Evolutionary conservation across 1,284 basidiomycete genomes (phyloP).

Genomic region (Ganoderma leucocontextum): DNA sequence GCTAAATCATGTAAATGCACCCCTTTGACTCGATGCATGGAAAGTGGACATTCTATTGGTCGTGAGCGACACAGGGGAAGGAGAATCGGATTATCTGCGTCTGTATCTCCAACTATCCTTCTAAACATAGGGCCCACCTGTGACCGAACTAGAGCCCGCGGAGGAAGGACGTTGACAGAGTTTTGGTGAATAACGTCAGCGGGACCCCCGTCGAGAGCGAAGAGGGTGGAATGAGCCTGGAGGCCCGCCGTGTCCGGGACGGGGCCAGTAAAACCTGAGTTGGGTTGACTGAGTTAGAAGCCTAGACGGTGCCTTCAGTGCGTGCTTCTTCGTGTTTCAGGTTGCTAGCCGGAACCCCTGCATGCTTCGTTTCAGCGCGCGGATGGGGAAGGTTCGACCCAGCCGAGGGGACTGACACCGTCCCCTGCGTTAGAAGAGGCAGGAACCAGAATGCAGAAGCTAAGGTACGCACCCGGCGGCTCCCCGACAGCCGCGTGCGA

Average conservation of each 20-base stretch:
- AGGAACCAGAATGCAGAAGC: conserved; percentile 23
- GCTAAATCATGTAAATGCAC: conserved; percentile 7
- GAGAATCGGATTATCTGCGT: neutral
- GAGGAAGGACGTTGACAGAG: neutral
- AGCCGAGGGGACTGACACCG: neutral
- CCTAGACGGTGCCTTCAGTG: conserved; percentile 17
- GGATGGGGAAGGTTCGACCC: conserved; percentile 26
- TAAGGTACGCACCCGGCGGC: conserved; percentile 18
- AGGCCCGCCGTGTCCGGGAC: conserved; percentile 22
- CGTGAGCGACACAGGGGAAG: neutral
- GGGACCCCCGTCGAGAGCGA: conserved; percentile 18
- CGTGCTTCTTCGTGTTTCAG: conserved; percentile 35
- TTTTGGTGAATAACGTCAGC: conserved; percentile 23
- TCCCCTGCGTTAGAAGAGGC: conserved; percentile 15
- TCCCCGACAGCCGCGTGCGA: conserved; percentile 11
- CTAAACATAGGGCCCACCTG: neutral
- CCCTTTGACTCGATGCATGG: conserved; percentile 22
- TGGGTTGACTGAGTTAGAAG: conserved; percentile 12
- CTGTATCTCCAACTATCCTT: conserved; percentile 1
- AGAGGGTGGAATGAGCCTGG: neutral
- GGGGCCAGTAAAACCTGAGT: conserved; percentile 25
- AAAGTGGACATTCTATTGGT: neutral
- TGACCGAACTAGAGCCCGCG: conserved; percentile 1
- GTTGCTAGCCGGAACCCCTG: conserved; percentile 36
- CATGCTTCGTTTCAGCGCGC: conserved; percentile 22